phyloP scores from a whole-genome alignment of 2,329 filamentous ascomycete species.

The Ceratocystis colombiana region DNA sequence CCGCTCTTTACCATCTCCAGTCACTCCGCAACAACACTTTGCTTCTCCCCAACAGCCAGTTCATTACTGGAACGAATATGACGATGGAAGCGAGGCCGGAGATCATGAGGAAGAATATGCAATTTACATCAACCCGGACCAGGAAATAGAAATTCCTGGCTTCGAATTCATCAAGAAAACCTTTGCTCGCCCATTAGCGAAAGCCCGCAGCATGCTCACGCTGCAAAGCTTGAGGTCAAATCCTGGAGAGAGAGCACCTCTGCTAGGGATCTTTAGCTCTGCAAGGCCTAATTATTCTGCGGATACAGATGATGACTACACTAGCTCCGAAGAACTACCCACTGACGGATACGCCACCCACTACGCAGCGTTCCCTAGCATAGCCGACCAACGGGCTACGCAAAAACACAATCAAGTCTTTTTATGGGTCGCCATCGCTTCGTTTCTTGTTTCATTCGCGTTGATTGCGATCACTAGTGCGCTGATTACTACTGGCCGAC shows the following conservation, averaged over 20 bases:
- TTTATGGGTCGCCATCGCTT: constrained; percentile 43
- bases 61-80: constrained; percentile 79
- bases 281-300: constrained; percentile 2
- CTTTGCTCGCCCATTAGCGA: constrained; percentile 42
- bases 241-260: constrained; percentile 30
- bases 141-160: constrained; percentile 50
- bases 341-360: constrained; percentile 44
- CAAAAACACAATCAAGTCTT: constrained; percentile 47
- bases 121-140: constrained; percentile 65
- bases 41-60: constrained; percentile 25
- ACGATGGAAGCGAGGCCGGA: constrained; percentile 61
- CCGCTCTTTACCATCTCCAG: constrained; percentile 8
- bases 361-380: constrained; percentile 44
- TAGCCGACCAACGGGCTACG: constrained; percentile 42
- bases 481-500: constrained; percentile 57
- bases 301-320: constrained; percentile 35
- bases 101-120: constrained; percentile 54
- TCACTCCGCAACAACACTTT: constrained; percentile 28
- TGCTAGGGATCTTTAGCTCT: constrained; percentile 28
- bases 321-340: constrained; percentile 44
- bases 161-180: constrained; percentile 49
- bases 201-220: constrained; percentile 43
- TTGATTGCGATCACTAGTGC: constrained; percentile 55
- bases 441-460: constrained; percentile 50
- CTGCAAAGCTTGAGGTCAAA: constrained; percentile 13